Evolutionary conservation across 2,329 filamentous ascomycete genomes (phyloP), one percentile per base, ranked within the genome.

Genomic region (Aspergillus aculeatus): DNA sequence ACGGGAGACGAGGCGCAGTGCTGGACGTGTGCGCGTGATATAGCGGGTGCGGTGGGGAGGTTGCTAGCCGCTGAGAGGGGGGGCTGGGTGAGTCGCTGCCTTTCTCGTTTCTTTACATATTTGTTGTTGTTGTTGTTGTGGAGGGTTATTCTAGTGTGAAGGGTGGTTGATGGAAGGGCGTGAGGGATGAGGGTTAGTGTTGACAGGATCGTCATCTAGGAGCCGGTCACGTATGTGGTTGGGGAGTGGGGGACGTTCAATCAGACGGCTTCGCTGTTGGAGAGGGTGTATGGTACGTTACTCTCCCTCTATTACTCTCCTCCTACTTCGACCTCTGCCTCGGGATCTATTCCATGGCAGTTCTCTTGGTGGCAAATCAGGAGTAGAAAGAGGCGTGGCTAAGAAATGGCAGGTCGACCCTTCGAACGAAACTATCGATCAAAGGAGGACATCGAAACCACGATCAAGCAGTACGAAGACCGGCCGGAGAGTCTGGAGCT

Each of bases 11-110:
- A 65, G 48, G n/a, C n/a, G 31, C 60, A 64, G 51, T 50, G 49
- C n/a, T 66, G 58, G 59, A 66, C 63, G 10, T 41, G 47, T 16
- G 66, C 58, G n/a, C 51, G 65, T 26, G 64, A 68, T 57, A 60
- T 62, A 6, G 66, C 60, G n/a, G 47, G 44, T 24, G 65, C 57
- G 23, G 50, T 66, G 32, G 56, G 35, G 44, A 6, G 24, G 24
- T 51, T 59, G 31, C 38, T 59, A 9, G 44, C 12, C 24, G 11
- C 16, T 5, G 21, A 29, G 16, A 29, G 3, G 10, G 32, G 32
- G 32, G 16, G 5, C 14, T 55, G 51, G 57, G 57, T 50, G 19
- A 7, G 38, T 44, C 19, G 6, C 11, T 32, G 47, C 16, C n/a
- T 26, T 21, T 29, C 21, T 29, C 50, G 26, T 50, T 44, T 26